Conservation (phyloP, 2,329 filamentous ascomycete species). For the Aspergillus calidoustus region DNA sequence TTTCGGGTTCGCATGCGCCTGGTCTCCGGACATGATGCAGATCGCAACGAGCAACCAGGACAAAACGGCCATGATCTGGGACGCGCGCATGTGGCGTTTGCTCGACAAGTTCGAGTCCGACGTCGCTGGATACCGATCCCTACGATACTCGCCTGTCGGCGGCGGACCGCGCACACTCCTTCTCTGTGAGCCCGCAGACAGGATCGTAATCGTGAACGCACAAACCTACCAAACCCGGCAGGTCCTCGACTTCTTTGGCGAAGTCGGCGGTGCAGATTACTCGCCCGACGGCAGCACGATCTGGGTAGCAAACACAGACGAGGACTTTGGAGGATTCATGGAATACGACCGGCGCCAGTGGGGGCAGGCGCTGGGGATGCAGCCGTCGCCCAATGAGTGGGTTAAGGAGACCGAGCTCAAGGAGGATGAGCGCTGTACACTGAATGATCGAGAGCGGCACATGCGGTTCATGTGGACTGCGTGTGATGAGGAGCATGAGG, state of each 20-base stretch:
- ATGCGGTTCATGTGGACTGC: constrained; percentile 40
- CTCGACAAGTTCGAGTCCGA: constrained; percentile 49
- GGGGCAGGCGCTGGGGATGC: constrained; percentile 39
- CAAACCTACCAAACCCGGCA: constrained; percentile 48
- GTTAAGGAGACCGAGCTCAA: constrained; percentile 39
- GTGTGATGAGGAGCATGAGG: constrained; percentile 40
- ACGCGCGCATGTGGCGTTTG: constrained; percentile 47
- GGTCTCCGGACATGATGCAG: constrained; percentile 53
- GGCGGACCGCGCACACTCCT: constrained; percentile 49
- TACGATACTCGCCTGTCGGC: constrained; percentile 50
- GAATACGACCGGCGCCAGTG: constrained; percentile 47
- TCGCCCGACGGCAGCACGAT: constrained; percentile 46
- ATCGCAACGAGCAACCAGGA: constrained; percentile 54
- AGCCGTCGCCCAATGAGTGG: constrained; percentile 46
- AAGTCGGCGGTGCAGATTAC: constrained; percentile 50
- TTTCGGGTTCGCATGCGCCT: constrained; percentile 52
- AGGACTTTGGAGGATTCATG: constrained; percentile 51
- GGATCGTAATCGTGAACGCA: constrained; percentile 50
- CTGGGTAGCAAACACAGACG: constrained; percentile 51
- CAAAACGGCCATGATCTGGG: constrained; percentile 52
- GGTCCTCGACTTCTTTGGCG: constrained; percentile 52
- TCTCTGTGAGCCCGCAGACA: constrained; percentile 50
- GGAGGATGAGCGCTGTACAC: constrained; percentile 40
- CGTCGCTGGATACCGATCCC: constrained; percentile 49
- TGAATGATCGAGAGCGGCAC: constrained; percentile 39